Conservation (phyloP, 169 alveolate species). For the Plasmodium sp. region DNA sequence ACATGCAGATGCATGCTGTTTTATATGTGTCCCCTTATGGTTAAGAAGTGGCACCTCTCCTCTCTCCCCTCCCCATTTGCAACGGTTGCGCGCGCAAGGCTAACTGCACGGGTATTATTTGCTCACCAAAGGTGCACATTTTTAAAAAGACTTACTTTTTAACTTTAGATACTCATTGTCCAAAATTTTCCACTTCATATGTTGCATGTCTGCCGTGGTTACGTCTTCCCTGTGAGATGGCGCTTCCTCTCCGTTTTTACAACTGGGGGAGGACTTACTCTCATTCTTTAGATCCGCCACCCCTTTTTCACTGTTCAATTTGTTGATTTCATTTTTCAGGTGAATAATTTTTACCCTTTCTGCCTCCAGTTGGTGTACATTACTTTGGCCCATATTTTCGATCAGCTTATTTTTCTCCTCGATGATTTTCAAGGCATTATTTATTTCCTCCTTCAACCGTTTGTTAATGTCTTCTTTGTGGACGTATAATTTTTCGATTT, state of each 20-base stretch:
- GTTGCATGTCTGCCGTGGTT: background rate
- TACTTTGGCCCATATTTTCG: conserved; percentile 34
- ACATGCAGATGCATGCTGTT: background rate
- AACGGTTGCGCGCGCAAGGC: background rate
- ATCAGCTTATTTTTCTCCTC: conserved; percentile 61
- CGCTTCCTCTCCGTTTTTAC: background rate
- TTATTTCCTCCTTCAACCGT: conserved; percentile 59
- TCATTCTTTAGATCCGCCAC: background rate
- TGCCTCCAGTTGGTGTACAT: conserved; percentile 16
- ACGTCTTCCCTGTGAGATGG: background rate
- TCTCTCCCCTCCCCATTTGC: background rate
- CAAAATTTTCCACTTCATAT: background rate
- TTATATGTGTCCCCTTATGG: background rate
- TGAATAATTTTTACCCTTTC: conserved; percentile 33
- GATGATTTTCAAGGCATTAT: conserved; percentile 43
- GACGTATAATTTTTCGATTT: background rate
- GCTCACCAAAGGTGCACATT: background rate
- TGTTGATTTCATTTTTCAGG: conserved; percentile 31
- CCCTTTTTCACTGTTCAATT: conserved; percentile 36
- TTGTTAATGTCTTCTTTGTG: conserved; percentile 48
- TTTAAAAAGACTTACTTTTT: conserved; percentile 22
- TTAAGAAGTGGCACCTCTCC: background rate
- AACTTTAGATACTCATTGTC: background rate
- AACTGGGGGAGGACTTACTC: background rate
- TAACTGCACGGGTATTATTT: background rate